Evolutionary conservation across 2,329 filamentous ascomycete species (phyloP).

Genomic region (Colletotrichum tropicale): DNA sequence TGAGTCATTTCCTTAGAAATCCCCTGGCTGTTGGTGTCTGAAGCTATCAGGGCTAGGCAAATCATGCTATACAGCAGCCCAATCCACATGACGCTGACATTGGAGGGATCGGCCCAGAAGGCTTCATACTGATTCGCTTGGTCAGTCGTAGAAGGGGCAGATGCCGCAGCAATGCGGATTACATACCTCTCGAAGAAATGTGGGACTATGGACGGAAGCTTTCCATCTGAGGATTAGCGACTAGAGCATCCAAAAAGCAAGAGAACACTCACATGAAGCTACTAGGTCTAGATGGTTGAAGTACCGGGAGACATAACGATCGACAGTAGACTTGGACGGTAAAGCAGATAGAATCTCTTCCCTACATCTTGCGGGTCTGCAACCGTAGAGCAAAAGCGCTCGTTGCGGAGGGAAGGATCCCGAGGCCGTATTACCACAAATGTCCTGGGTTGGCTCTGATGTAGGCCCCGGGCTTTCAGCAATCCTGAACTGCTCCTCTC

Average conservation of each 20-base stretch:
- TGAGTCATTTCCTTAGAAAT: slow-evolving; percentile 20
- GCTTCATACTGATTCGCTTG: slow-evolving; percentile 23
- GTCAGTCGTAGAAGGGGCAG: neutral
- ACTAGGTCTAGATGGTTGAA: slow-evolving; percentile 37
- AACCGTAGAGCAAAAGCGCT: neutral
- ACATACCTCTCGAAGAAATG: slow-evolving; percentile 25
- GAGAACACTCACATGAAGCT: neutral
- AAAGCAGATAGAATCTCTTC: slow-evolving; percentile 36
- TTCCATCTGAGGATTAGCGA: rapidly evolving
- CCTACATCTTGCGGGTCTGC: neutral
- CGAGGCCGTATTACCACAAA: rapidly evolving
- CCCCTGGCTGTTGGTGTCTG: slow-evolving; percentile 21
- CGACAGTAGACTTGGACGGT: slow-evolving; percentile 34
- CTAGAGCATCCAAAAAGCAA: rapidly evolving
- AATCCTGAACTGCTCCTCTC: slow-evolving; percentile 19
- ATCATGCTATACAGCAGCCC: slow-evolving; percentile 36
- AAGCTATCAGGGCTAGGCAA: slow-evolving; percentile 29
- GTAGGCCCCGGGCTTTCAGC: neutral
- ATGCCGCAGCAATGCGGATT: neutral
- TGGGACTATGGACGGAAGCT: slow-evolving; percentile 34
- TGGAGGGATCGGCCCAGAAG: slow-evolving; percentile 30
- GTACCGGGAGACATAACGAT: slow-evolving; percentile 38
- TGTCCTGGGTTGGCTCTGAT: rapidly evolving
- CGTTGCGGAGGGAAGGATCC: neutral
- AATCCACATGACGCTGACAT: slow-evolving; percentile 28